Evolutionary conservation across 139 green algal genomes (phyloP).

Genomic region (Chlorella vulgaris): DNA sequence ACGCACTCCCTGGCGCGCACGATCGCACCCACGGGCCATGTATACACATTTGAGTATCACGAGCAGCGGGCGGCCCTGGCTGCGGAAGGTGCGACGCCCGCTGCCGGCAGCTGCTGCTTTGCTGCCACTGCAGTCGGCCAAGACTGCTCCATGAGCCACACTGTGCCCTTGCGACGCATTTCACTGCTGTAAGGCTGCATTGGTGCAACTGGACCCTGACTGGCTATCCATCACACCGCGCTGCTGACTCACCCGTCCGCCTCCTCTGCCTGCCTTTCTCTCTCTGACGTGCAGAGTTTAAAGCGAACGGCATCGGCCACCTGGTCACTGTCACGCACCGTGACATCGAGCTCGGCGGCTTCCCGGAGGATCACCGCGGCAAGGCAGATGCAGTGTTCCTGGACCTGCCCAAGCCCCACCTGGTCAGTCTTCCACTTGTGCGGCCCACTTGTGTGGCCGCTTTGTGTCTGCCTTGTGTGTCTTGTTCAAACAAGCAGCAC

Average conservation of each 20-base stretch:
- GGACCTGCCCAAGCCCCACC: slow-evolving; percentile 92
- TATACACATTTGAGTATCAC: slow-evolving; percentile 98
- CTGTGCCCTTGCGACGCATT: too few relatives aligned
- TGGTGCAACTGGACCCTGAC: too few relatives aligned
- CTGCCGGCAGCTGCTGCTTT: background rate
- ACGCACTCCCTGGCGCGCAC: slow-evolving; percentile 89
- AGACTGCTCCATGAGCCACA: too few relatives aligned
- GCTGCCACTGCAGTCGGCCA: background rate
- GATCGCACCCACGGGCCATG: slow-evolving; percentile 81
- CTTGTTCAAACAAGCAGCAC: too few relatives aligned
- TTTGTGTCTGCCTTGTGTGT: too few relatives aligned
- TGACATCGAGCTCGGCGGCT: slow-evolving; percentile 88
- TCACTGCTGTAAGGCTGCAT: too few relatives aligned
- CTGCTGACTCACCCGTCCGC: background rate
- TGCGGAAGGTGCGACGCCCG: background rate
- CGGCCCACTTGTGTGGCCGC: background rate
- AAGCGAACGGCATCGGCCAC: slow-evolving; percentile 47
- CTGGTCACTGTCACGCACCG: slow-evolving; percentile 65
- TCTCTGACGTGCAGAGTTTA: slow-evolving; percentile 39
- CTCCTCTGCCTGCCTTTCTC: background rate
- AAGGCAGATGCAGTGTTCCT: slow-evolving; percentile 86
- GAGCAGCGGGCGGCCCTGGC: slow-evolving; percentile 40
- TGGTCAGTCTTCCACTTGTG: slow-evolving; percentile 50
- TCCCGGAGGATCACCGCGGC: slow-evolving; percentile 70
- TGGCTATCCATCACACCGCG: background rate